Conservation (phyloP, 2,329 filamentous ascomycete species). For the Aspergillus sergii region DNA sequence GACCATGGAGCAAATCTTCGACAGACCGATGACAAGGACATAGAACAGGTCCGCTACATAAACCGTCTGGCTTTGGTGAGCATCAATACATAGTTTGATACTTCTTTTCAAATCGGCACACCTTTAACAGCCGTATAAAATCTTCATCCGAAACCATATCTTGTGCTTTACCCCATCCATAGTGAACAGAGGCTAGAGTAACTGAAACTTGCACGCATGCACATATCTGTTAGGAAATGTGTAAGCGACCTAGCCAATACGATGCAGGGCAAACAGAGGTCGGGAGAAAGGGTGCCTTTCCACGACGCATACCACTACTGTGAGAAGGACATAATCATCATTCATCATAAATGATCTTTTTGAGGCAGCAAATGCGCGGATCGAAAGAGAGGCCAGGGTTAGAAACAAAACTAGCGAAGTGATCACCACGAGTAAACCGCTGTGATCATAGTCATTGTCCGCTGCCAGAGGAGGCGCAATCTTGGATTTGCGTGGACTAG, state of each 20-base stretch:
- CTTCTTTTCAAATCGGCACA: conserved; percentile 14
- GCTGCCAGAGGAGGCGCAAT: conserved; percentile 38
- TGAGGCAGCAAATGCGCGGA: conserved; percentile 43
- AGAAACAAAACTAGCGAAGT: conserved; percentile 43
- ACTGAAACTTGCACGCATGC: conserved; percentile 41
- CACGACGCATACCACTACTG: conserved; percentile 29
- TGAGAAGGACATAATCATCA: conserved; percentile 40
- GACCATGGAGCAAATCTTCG: conserved; percentile 41
- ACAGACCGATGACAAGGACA: conserved; percentile 42
- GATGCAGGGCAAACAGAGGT: background rate
- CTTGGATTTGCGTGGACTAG: conserved; percentile 19
- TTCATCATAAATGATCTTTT: conserved; percentile 32
- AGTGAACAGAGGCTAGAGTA: conserved; percentile 40
- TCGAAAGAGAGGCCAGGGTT: conserved; percentile 41
- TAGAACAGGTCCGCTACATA: conserved; percentile 47
- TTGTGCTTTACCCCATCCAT: conserved; percentile 44
- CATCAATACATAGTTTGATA: background rate
- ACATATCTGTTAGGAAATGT: conserved; percentile 28
- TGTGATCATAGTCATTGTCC: conserved; percentile 42
- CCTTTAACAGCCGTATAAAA: conserved; percentile 38
- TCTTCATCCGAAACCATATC: conserved; percentile 23
- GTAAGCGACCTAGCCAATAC: background rate
- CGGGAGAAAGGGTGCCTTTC: conserved; percentile 6
- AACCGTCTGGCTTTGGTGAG: conserved; percentile 27
- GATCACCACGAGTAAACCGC: conserved; percentile 45